Base-by-base conservation (phyloP, 2,329 filamentous ascomycete species). In the Zymoseptoria pseudotritici region DNA sequence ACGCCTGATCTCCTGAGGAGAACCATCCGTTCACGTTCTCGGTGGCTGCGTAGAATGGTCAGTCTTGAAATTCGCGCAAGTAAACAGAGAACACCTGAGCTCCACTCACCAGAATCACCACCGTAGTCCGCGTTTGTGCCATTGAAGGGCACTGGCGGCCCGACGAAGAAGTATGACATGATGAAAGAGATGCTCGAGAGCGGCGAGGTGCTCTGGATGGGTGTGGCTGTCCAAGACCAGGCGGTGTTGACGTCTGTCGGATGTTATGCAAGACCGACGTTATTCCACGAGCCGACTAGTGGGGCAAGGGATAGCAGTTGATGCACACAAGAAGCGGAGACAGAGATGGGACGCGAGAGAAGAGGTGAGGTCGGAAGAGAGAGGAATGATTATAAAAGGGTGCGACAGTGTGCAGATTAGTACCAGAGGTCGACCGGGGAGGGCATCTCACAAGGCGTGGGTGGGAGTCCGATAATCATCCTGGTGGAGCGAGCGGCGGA, bases 11-110 rank as follows among this genome's bases (percentile, higher is more conserved):
- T 71, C 94, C 94, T 5, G 91, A 81, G 67, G 90, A 83, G 78
- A 88, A 97, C 90, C 91, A 96, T 85, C 95, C 91, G 82, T 97
- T 97, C 73, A 97, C 77, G 78, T 97, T 97, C 72, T 90, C 86
- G 73, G 80, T 83, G 69, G 82, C 92, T 96, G 73, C 66, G 60
- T 56, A 50, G 9, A 42, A 50, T 13, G 19, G 50, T 26, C 50
- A 22, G 21, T 55, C 31, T 26, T 22, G 20, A 53, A 22, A 29
- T 29, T 52, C 50, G 22, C 22, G 20, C 20, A 22, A 21, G 17
- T 21, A 20, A 52, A 21, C 17, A 19, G 20, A 9, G 17, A 11
- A 52, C 11, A 24, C 7, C n/a, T 49, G 8, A 51, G 8, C 42
- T 50, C 13, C 19, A 83, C 89, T 73, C 83, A 93, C 89, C 82